Evolutionary conservation across 192 early-diverging fungal genomes (phyloP), one percentile per base, ranked within the genome.

Genomic region (Funneliformis geosporum): DNA sequence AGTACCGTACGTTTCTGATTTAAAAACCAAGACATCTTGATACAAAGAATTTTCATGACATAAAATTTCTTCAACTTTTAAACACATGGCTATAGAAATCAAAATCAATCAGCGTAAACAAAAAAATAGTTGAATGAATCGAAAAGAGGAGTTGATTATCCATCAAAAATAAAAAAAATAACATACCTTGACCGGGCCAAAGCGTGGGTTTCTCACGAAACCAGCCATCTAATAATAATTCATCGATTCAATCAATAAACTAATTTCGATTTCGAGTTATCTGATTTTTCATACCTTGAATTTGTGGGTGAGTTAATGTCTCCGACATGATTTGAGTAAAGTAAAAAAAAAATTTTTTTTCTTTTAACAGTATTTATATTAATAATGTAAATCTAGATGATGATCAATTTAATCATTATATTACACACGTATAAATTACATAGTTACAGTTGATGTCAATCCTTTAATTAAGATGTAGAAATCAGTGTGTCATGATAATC

Each of bases 1-100:
- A 84, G 95, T 98, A 80, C 98, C 98, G 83, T 98, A 94, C 86
- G 92, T 93, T 82, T 90, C 90, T 65, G 95, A 97, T 85, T 96
- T 87, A 87, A 99, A 99, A n/a, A 98, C 94, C 40, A 99, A 92
- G 55, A 99, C 96, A 82, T 99, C 98, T 86, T 99, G 98, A 89
- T 87, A 97, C 82, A 91, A 86, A 39, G 96, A 97, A 87, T 95
- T 95, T 86, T 98, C 98, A 62, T 92, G 89, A 83, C 98, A 96
- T 61, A 99, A 91, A 81, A 99, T 92, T 87, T 98, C 92, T 86
- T 94, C 90, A 67, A 99, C 96, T 88, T 98, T 88, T 73, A 99
- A 90, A 80, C 93, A 88, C 96, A 98, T 96, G 79, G 96, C 97
- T 94, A 75, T 47, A n/a, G 12, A 27, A 18, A 27, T 21, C 43